These are phyloP conservation scores for Grosmannia serpens DNA, from an alignment of 2,329 filamentous ascomycete species.

Conservation along the genomic window DNA sequence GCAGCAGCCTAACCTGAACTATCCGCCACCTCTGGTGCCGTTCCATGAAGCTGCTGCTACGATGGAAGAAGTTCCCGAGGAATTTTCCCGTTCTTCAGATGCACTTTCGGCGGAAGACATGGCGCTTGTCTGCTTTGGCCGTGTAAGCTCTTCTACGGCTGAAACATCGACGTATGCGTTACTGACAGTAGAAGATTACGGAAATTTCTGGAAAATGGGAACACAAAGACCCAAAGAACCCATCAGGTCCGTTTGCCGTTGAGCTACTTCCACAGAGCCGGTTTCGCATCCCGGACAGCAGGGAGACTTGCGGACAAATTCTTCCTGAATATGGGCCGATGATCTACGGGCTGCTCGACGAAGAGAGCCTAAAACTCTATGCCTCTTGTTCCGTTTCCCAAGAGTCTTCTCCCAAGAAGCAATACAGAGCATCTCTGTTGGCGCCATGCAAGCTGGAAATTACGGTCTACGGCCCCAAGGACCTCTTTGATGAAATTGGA, in stretches of 20 bases:
- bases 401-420: not conserved
- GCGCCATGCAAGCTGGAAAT: constrained; percentile 12
- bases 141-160: not conserved
- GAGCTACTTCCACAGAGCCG: not conserved
- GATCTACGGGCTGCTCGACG: constrained; percentile 5
- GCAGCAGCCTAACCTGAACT: too few species aligned
- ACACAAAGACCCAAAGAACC: not conserved
- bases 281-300: not conserved
- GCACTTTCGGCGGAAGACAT: too few species aligned
- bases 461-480: constrained; percentile 19
- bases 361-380: not conserved
- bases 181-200: not conserved
- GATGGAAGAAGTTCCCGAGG: too few species aligned
- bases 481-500: constrained; percentile 18
- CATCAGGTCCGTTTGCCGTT: not conserved
- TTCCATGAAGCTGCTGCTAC: too few species aligned
- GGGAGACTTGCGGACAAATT: not conserved
- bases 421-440: not conserved
- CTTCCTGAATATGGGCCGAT: not conserved
- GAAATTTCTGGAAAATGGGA: not conserved
- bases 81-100: too few species aligned
- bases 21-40: too few species aligned
- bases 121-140: not conserved
- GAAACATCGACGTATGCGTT: too few species aligned
- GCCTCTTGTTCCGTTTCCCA: not conserved